Percentiles rank a stretch among this genome's conserved stretches.
Evolutionary conservation across 179 eudicot genomes (phyloP).

Genomic region (Silene vulgaris): DNA sequence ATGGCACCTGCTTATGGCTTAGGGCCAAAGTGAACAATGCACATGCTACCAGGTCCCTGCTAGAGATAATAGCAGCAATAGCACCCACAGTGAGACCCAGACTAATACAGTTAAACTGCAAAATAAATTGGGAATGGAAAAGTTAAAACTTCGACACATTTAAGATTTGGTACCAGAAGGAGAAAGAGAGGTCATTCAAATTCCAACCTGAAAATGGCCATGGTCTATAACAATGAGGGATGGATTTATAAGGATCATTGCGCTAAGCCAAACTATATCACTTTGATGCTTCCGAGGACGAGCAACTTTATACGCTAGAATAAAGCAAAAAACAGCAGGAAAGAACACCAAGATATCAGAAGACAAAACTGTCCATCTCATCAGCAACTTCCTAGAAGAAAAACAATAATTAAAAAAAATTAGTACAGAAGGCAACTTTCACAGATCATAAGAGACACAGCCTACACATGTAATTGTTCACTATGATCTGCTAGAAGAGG

Average conservation of each 20-base stretch:
- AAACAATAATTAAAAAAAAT: background rate
- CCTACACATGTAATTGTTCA: background rate
- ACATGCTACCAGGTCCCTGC: conserved; percentile 69
- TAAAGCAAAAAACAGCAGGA: conserved; percentile 70
- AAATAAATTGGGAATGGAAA: conserved; percentile 10
- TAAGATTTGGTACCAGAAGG: background rate
- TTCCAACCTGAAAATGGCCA: conserved; percentile 92
- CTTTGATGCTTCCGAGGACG: conserved; percentile 30
- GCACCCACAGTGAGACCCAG: conserved; percentile 84
- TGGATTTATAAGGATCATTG: conserved; percentile 72
- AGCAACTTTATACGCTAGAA: conserved; percentile 41
- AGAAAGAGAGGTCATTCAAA: background rate
- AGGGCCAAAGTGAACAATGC: conserved; percentile 68
- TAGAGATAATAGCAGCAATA: conserved; percentile 64
- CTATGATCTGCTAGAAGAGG: background rate
- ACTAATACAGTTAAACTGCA: conserved; percentile 91
- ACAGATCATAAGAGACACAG: background rate
- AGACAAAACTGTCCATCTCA: conserved; percentile 89
- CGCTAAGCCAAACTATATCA: conserved; percentile 61
- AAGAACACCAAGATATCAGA: conserved; percentile 73
- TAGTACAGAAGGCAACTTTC: conserved; percentile 18
- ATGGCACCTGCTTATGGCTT: conserved; percentile 85
- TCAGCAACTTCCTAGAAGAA: conserved; percentile 78
- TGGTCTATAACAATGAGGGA: conserved; percentile 83
- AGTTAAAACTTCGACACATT: conserved; percentile 1